Evolutionary conservation across 2,329 filamentous ascomycete species (phyloP), one percentile per base, ranked within the genome.

Genomic region (Davidsoniella eucalypti): DNA sequence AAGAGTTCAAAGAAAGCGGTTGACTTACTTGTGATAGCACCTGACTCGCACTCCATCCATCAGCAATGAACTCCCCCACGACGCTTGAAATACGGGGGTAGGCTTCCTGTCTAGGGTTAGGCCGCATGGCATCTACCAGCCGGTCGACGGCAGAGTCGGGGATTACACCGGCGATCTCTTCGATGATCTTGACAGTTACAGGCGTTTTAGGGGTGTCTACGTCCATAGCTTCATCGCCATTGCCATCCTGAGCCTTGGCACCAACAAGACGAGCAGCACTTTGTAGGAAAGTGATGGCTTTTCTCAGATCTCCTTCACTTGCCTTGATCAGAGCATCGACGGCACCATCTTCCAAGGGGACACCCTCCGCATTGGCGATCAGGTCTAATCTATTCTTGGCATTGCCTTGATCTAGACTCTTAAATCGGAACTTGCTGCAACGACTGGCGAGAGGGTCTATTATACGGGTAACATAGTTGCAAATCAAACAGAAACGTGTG

Each of bases 391-490:
- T 72, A 60, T 73, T 77, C 58, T 79, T 81, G 6, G 92, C 87
- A 61, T 93, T 93, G 6, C 76, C 78, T 59, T 88, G 83, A 63
- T 95, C 90, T 55, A 98, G 69, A 56, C 84, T 86, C 76, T 98
- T 98, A 75, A 98, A 99, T 29, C 92, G 75, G 63, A 98, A 98
- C 67, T 98, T 98, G 65, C 81, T 87, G 69, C 92, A 99, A 58
- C 92, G 76, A 63, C 80, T 87, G 1, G 92, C 92, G 18, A 99
- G 69, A 5, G 92, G 93, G 62, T 98, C 92, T 60, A 98, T 98
- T 62, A 99, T 98, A 53, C 92, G 75, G 3, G 92, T 96, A 43
- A 98, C 92, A 60, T 98, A 98, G 67, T 99, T 99, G 68, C 93
- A 98, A 52, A 96, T 90, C 40, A 99, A 72, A 62, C 92, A 96